phyloP scores from a whole-genome alignment of 1,139 yeast species.

The Magnusiomyces ingens region DNA sequence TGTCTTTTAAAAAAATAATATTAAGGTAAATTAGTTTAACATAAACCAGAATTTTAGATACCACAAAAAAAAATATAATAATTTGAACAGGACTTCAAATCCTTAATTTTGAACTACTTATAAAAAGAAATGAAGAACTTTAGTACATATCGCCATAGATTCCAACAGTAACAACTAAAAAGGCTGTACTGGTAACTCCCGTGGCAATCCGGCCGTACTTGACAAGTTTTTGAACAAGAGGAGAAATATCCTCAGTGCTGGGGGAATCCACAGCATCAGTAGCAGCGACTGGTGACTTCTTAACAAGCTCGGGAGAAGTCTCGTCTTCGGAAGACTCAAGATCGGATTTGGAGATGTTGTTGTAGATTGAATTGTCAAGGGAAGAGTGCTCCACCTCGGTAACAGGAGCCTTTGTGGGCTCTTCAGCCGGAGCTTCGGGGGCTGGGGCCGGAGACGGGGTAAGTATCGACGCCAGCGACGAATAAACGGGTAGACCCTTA shows the following conservation, averaged over 20 bases:
- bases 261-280: neutral
- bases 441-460: conserved; percentile 1
- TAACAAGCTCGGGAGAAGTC: neutral
- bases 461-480: conserved; percentile 8
- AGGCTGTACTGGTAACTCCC: conserved; percentile 21
- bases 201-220: conserved; percentile 16
- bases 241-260: conserved; percentile 2
- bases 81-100: neutral
- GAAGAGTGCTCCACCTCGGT: conserved; percentile 1
- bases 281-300: neutral
- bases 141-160: conserved; percentile 27
- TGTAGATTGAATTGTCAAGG: conserved; percentile 18
- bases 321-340: conserved; percentile 9
- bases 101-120: neutral
- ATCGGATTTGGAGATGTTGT: conserved; percentile 12
- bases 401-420: neutral
- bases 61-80: too few relatives aligned
- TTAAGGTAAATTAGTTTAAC: neutral
- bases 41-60: too few relatives aligned
- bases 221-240: conserved; percentile 1
- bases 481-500: conserved; percentile 8
- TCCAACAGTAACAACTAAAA: conserved; percentile 26
- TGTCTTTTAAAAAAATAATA: neutral
- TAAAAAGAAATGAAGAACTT: neutral
- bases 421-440: neutral